Percentiles rank a stretch among this genome's conserved stretches.
Conservation (phyloP, 2,329 filamentous ascomycete genomes). For the Thermoascus crustaceus region DNA sequence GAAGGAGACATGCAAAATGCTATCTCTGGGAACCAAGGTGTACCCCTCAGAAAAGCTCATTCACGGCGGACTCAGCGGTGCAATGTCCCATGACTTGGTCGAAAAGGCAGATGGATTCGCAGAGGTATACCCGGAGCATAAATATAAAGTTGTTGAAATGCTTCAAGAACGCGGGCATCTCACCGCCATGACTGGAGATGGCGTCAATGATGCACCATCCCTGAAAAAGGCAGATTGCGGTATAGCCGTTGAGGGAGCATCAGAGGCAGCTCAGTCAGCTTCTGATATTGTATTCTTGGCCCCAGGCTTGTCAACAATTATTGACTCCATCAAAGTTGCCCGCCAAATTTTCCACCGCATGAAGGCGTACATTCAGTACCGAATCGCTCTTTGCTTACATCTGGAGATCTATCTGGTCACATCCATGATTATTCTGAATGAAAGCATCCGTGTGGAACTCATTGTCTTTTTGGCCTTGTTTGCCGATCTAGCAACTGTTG, state of each 20-base stretch:
- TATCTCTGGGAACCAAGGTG: conserved; percentile 69
- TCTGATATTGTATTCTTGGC: conserved; percentile 69
- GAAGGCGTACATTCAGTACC: conserved; percentile 71
- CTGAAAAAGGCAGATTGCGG: conserved; percentile 67
- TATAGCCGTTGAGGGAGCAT: conserved; percentile 64
- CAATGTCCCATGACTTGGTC: conserved; percentile 66
- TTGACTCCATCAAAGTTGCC: conserved; percentile 64
- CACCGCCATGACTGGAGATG: conserved; percentile 68
- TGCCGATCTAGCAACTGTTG: conserved; percentile 71
- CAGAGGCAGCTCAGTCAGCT: conserved; percentile 64
- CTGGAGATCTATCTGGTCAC: conserved; percentile 69
- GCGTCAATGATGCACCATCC: conserved; percentile 66
- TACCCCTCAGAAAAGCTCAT: conserved; percentile 74
- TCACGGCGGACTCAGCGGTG: conserved; percentile 63
- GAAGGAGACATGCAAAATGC: conserved; percentile 75
- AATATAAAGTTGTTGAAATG: conserved; percentile 69
- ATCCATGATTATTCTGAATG: conserved; percentile 72
- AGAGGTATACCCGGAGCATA: conserved; percentile 67
- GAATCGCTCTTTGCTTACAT: conserved; percentile 66
- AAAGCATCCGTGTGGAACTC: conserved; percentile 64
- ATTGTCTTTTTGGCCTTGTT: conserved; percentile 75
- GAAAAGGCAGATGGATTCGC: conserved; percentile 68
- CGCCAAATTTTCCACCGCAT: conserved; percentile 71
- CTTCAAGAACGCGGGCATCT: conserved; percentile 63
- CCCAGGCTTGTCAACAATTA: conserved; percentile 62